phyloP scores from a whole-genome alignment of 768 basidiomycete species.

The Suillus hirtellus region DNA sequence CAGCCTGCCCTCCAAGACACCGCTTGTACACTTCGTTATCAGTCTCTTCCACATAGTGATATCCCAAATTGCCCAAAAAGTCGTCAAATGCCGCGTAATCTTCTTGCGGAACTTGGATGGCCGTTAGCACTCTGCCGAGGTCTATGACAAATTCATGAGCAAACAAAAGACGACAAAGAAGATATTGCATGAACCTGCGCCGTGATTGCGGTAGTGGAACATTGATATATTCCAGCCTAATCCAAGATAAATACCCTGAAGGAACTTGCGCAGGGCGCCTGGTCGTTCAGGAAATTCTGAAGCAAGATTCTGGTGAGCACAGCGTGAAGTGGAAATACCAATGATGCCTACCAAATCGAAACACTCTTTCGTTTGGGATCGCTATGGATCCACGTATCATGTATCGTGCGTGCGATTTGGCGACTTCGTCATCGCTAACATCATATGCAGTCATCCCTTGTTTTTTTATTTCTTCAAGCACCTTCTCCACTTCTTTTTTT shows the following conservation, averaged over 20 bases:
- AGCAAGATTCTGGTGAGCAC: slow-evolving; percentile 7
- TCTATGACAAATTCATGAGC: slow-evolving; percentile 49
- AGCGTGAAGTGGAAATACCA: slow-evolving; percentile 6
- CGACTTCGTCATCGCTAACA: slow-evolving; percentile 93
- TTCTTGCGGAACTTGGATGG: slow-evolving; percentile 82
- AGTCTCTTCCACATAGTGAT: slow-evolving; percentile 92
- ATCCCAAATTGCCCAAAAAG: slow-evolving; percentile 80
- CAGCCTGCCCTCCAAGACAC: slow-evolving; percentile 46
- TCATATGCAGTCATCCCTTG: slow-evolving; percentile 83
- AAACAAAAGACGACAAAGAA: slow-evolving; percentile 1
- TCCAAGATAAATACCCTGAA: slow-evolving; percentile 67
- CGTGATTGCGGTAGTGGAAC: slow-evolving; percentile 98
- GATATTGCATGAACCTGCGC: slow-evolving; percentile 66
- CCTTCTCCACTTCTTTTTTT: slow-evolving; percentile 57
- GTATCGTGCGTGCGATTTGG: slow-evolving; percentile 92
- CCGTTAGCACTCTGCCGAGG: slow-evolving; percentile 89
- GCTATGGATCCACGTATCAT: slow-evolving; percentile 85
- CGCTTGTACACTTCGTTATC: slow-evolving; percentile 81
- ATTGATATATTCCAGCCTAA: slow-evolving; percentile 92
- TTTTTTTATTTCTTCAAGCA: slow-evolving; percentile 62
- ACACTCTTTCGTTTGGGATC: slow-evolving; percentile 84
- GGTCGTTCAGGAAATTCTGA: slow-evolving; percentile 96
- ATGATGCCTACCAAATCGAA: slow-evolving; percentile 78
- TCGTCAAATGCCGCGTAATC: slow-evolving; percentile 68
- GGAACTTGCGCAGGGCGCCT: slow-evolving; percentile 86